Percentiles rank a stretch among this genome's conserved stretches.
phyloP scores from a whole-genome alignment of 2,329 filamentous ascomycete genomes.

The Alternaria brassicicola region DNA sequence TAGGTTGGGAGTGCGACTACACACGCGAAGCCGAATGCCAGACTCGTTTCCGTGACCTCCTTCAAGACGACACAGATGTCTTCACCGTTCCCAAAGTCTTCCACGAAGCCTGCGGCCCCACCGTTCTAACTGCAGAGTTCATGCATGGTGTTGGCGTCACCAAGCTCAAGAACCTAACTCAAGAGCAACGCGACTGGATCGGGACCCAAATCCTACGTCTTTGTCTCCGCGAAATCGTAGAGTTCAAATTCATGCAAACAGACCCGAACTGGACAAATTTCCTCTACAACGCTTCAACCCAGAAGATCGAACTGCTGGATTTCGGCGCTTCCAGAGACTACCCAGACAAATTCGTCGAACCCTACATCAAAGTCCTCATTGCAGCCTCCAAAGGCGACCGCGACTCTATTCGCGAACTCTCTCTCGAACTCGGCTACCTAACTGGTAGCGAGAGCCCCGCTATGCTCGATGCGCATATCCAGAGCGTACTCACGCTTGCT shows the following conservation, averaged over 20 bases:
- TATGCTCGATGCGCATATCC: constrained; percentile 92
- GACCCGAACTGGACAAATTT: constrained; percentile 99
- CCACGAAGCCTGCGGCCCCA: constrained; percentile 77
- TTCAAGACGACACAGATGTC: constrained; percentile 73
- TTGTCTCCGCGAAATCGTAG: constrained; percentile 88
- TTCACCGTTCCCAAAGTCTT: constrained; percentile 84
- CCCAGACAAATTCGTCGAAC: constrained; percentile 76
- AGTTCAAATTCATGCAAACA: constrained; percentile 98
- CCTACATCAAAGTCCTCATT: constrained; percentile 79
- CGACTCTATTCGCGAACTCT: constrained; percentile 67
- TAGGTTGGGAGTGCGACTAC: constrained; percentile 98
- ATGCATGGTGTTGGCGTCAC: constrained; percentile 88
- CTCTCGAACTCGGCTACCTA: constrained; percentile 82
- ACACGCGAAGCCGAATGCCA: constrained; percentile 83
- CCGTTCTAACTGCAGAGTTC: constrained; percentile 91
- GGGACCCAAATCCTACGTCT: constrained; percentile 91
- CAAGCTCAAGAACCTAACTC: constrained; percentile 74
- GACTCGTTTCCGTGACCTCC: constrained; percentile 74
- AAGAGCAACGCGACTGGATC: constrained; percentile 92
- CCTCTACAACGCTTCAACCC: constrained; percentile 75
- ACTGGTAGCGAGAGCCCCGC: constrained; percentile 83
- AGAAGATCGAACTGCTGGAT: constrained; percentile 87
- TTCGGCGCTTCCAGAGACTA: constrained; percentile 93
- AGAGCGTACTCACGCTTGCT: constrained; percentile 84
- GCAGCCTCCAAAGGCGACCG: constrained; percentile 78